Base-by-base conservation (phyloP, 495 filamentous ascomycete genomes). In the Podospora didyma region DNA sequence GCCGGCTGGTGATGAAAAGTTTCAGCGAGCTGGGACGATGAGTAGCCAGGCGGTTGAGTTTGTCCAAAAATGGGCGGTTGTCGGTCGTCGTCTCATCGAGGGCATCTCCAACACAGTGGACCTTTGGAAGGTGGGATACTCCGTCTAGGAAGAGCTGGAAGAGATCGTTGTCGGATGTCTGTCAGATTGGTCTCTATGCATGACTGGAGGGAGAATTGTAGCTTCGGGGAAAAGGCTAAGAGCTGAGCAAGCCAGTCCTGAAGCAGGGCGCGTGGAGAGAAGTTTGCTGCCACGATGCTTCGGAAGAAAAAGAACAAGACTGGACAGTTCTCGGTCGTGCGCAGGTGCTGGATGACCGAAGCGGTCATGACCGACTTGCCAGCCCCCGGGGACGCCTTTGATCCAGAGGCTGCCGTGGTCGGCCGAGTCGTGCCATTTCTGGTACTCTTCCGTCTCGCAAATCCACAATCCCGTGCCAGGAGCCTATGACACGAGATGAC, bases 301-400 rank as follows among this genome's bases (percentile, higher is more conserved):
- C 79, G 73, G 59, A 81, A 80, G 65, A 84, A 84, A 65, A 84
- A 82, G 58, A 63, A 81, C 0, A 82, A 62, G 1, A 80, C 73
- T 1, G 75, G 76, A 7, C 34, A 58, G 34, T 51, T 69, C 53
- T n/a, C n/a, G n/a, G n/a, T 62, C 65, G 17, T 41, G 44, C 24
- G 53, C 54, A 12, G 80, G 66, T 4, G 60, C 46, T 63, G 21
- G 34, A 71, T 64, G 12, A 79, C 49, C 2, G 44, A 58, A 2
- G 78, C 77, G 35, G 77, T 77, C 16, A 79, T 46, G 19, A 83
- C 78, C 11, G 67, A 73, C 63, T 84, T 84, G 0, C 78, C 79
- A 49, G 73, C n/a, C 71, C 4, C 81, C 81, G 7, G 79, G 70
- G 31, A 80, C 73, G n/a, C 70, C 79, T 56, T 71, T 74, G 46